These are phyloP conservation scores for Fusarium pininemorale DNA, from an alignment of 2,329 filamentous ascomycete genomes.

Conservation along the genomic window DNA sequence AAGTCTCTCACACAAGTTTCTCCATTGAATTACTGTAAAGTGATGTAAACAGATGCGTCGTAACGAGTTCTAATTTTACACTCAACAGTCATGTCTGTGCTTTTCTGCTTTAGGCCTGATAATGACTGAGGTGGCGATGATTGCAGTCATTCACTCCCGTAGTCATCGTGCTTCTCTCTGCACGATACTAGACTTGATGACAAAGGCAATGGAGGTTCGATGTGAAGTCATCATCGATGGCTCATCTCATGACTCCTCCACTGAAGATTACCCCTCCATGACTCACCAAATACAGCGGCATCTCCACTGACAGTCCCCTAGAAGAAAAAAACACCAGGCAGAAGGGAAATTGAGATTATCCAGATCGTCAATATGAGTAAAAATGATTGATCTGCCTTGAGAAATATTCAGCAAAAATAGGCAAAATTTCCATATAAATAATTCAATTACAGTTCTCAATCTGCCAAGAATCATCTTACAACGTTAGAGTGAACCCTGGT, in stretches of 20 bases:
- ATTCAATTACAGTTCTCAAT: background rate
- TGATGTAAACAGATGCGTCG: background rate
- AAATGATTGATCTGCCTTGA: background rate
- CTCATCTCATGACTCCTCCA: conserved; percentile 23
- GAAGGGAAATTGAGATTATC: background rate
- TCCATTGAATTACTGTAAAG: background rate
- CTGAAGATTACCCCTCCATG: conserved; percentile 25
- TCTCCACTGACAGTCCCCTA: conserved; percentile 15
- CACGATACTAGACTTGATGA: background rate
- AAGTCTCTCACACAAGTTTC: background rate
- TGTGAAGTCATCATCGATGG: conserved; percentile 11
- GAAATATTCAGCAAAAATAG: no score
- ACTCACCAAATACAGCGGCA: conserved; percentile 22
- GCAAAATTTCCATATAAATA: background rate
- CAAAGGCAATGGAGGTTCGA: background rate
- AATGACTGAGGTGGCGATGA: background rate
- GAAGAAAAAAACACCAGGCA: background rate
- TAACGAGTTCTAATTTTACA: background rate
- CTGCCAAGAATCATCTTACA: background rate
- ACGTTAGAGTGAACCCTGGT: conserved; percentile 2
- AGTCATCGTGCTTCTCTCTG: background rate
- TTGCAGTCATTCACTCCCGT: background rate
- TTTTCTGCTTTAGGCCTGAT: background rate
- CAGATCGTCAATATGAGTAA: background rate
- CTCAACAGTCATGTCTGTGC: background rate